Evolutionary conservation across 2,329 filamentous ascomycete genomes (phyloP).

Genomic region (Aureobasidium sp.): DNA sequence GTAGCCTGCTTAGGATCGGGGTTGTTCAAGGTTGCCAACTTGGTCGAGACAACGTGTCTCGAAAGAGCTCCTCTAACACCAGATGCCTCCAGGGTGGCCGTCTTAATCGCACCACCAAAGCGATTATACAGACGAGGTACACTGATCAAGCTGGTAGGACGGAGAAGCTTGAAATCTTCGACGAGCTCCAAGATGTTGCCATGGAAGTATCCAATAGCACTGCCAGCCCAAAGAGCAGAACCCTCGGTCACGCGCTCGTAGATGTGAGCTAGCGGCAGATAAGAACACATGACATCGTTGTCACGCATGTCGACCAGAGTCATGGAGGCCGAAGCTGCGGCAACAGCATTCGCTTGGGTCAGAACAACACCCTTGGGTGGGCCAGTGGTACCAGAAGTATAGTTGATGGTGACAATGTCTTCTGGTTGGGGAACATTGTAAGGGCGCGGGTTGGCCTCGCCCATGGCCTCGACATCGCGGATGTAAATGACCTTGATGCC

Average conservation of each 20-base stretch:
- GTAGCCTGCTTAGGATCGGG: slow-evolving; percentile 63
- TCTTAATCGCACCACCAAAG: slow-evolving; percentile 76
- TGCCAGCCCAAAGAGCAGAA: slow-evolving; percentile 62
- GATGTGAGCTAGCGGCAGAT: slow-evolving; percentile 90
- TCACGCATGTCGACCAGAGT: slow-evolving; percentile 45
- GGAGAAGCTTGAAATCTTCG: slow-evolving; percentile 83
- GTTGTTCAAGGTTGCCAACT: slow-evolving; percentile 70
- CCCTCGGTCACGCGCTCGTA: slow-evolving; percentile 83
- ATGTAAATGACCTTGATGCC: slow-evolving; percentile 77
- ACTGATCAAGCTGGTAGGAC: slow-evolving; percentile 75
- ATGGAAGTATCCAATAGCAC: slow-evolving; percentile 83
- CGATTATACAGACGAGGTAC: slow-evolving; percentile 90
- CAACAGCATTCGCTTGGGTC: slow-evolving; percentile 73
- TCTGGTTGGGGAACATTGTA: slow-evolving; percentile 65
- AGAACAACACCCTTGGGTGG: slow-evolving; percentile 77
- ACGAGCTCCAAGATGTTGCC: slow-evolving; percentile 80
- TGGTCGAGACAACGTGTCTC: slow-evolving; percentile 69
- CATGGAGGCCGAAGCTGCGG: slow-evolving; percentile 59
- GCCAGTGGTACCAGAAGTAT: slow-evolving; percentile 80
- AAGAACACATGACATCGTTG: slow-evolving; percentile 69
- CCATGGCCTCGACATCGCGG: slow-evolving; percentile 72
- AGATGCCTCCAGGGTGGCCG: slow-evolving; percentile 67
- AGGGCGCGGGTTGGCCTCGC: slow-evolving; percentile 60
- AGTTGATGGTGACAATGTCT: slow-evolving; percentile 84
- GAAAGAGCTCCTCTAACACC: slow-evolving; percentile 78